Evolutionary conservation across 371 early-diverging fungal species (phyloP).

Genomic region (Actinomortierella wolfii): DNA sequence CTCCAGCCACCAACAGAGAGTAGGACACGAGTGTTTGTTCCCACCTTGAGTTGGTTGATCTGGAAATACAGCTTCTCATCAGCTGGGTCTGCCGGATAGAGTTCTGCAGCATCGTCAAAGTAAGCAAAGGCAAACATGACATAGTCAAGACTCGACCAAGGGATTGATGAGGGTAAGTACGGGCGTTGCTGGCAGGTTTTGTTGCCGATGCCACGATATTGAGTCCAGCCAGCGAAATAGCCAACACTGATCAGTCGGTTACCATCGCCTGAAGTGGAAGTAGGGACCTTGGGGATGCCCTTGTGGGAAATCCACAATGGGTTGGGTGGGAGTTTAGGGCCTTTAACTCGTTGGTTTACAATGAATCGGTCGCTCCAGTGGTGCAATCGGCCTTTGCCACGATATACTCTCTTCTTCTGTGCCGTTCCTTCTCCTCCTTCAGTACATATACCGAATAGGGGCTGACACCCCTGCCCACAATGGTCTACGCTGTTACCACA

Average conservation of each 20-base stretch:
- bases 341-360: neutral
- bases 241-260: constrained; percentile 23
- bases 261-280: constrained; percentile 6
- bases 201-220: constrained; percentile 21
- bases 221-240: constrained; percentile 36
- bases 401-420: neutral
- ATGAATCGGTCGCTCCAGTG: neutral
- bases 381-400: neutral
- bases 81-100: constrained; percentile 29
- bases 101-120: constrained; percentile 22
- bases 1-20: constrained; percentile 37
- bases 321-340: too few relatives aligned
- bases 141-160: constrained; percentile 37
- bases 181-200: constrained; percentile 27
- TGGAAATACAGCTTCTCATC: constrained; percentile 26
- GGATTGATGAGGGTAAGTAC: constrained; percentile 24
- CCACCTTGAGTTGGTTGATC: constrained; percentile 20
- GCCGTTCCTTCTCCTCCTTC: neutral
- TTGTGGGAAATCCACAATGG: constrained; percentile 9
- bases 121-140: constrained; percentile 39
- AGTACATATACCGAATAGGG: constrained; percentile 15
- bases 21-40: constrained; percentile 30
- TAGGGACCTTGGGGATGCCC: neutral
- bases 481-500: constrained; percentile 17
- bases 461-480: constrained; percentile 20